These are phyloP conservation scores for Ambrosia hybrid DNA, from an alignment of 140 eudicot genomes.

Conservation along the genomic window DNA sequence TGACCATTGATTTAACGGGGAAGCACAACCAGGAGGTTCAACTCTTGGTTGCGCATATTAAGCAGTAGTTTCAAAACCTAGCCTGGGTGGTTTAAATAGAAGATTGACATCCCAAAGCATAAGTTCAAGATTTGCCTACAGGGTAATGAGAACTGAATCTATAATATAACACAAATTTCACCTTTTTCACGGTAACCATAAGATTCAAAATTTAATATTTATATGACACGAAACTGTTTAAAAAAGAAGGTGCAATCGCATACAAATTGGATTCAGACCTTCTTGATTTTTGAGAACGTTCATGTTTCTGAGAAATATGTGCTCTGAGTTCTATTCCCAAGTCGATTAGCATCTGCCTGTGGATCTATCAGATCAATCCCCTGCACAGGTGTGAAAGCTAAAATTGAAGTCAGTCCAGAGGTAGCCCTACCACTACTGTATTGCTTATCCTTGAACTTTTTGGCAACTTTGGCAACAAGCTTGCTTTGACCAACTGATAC, in stretches of 20 bases:
- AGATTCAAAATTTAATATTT: not conserved
- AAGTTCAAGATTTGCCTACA: not conserved
- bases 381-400: slow-evolving; percentile 98
- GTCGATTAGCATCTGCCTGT: slow-evolving; percentile 78
- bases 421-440: slow-evolving; percentile 94
- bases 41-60: too few relatives aligned
- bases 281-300: slow-evolving; percentile 87
- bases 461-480: slow-evolving; percentile 88
- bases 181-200: slow-evolving; percentile 5
- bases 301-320: slow-evolving; percentile 96
- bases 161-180: slow-evolving; percentile 12
- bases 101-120: not conserved
- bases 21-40: too few relatives aligned
- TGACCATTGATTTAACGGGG: too few relatives aligned
- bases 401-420: slow-evolving; percentile 92
- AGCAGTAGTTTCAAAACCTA: not conserved
- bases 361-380: slow-evolving; percentile 92
- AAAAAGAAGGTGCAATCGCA: slow-evolving; percentile 6
- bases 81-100: not conserved
- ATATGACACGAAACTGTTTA: not conserved
- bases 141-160: not conserved
- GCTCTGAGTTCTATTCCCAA: slow-evolving; percentile 84
- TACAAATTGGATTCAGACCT: slow-evolving; percentile 33
- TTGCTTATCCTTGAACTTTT: slow-evolving; percentile 51
- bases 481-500: slow-evolving; percentile 83